Evolutionary conservation across 306 rosid species (phyloP).

Genomic region (Citrullus mucosospermus): DNA sequence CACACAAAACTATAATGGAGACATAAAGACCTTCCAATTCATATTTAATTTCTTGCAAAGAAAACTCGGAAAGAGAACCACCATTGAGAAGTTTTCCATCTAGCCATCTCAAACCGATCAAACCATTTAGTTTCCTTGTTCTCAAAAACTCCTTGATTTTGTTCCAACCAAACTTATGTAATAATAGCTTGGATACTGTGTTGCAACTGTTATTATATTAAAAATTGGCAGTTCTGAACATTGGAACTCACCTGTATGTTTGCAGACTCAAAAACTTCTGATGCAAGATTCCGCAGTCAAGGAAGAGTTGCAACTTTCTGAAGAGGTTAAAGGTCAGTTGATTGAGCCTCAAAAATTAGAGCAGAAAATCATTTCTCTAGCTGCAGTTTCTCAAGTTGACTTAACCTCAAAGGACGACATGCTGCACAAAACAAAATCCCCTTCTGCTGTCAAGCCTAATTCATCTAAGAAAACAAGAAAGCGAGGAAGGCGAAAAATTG

Average conservation of each 20-base stretch:
- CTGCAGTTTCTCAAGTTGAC: conserved; percentile 23
- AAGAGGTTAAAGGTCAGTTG: conserved; percentile 21
- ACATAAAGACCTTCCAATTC: neutral
- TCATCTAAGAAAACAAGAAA: conserved; percentile 29
- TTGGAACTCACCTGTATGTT: neutral
- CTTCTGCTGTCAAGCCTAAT: conserved; percentile 20
- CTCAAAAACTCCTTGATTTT: neutral
- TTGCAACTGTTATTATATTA: neutral
- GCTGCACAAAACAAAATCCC: conserved; percentile 14
- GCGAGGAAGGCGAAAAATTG: conserved; percentile 26
- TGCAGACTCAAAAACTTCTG: conserved; percentile 18
- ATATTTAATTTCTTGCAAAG: neutral
- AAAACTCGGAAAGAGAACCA: neutral
- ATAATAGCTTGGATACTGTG: neutral
- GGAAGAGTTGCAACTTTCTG: conserved; percentile 34
- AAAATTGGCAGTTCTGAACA: neutral
- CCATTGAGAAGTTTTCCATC: neutral
- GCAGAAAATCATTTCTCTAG: conserved; percentile 14
- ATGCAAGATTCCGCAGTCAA: conserved; percentile 19
- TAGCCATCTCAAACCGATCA: neutral
- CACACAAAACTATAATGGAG: too few relatives aligned
- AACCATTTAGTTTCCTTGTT: neutral
- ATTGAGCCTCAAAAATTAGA: conserved; percentile 21
- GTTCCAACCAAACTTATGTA: neutral
- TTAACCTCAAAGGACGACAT: conserved; percentile 14